Conservation (phyloP, 495 filamentous ascomycete species). For the Arthonia radiata region DNA sequence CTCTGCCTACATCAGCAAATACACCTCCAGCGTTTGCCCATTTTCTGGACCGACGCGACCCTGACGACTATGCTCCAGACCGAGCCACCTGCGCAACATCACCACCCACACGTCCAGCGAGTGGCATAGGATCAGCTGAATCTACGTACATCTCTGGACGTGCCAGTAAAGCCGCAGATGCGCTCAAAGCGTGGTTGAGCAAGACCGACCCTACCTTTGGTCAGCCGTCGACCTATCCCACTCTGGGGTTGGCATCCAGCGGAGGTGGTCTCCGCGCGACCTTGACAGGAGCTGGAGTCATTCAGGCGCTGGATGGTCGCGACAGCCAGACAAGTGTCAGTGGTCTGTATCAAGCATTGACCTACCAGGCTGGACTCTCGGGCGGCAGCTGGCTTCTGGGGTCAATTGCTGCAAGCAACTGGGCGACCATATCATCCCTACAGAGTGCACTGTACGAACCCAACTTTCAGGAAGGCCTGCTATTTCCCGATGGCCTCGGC, state of each 20-base stretch:
- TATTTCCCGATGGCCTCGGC: conserved; percentile 8
- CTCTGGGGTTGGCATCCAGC: conserved; percentile 17
- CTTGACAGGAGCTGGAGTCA: conserved; percentile 20
- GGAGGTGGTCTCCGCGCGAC: conserved; percentile 22
- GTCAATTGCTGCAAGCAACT: conserved; percentile 19
- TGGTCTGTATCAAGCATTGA: conserved; percentile 21
- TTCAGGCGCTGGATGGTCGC: conserved; percentile 18
- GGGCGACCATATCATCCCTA: conserved; percentile 17
- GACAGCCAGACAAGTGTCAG: conserved; percentile 14
- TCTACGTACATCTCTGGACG: conserved; percentile 13
- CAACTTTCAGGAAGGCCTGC: conserved; percentile 13
- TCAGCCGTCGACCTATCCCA: conserved; percentile 8
- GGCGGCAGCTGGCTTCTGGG: conserved; percentile 22
- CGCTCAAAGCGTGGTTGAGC: conserved; percentile 13
- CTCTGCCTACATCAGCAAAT: too few species aligned
- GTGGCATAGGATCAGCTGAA: conserved; percentile 8
- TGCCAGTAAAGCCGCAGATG: conserved; percentile 11
- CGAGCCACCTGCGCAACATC: conserved; percentile 9
- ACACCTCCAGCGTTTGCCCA: too few species aligned
- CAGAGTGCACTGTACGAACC: conserved; percentile 15
- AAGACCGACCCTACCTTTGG: conserved; percentile 13
- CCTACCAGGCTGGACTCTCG: conserved; percentile 21
- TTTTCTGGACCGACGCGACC: too few species aligned
- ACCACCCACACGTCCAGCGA: conserved; percentile 11
- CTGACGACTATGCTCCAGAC: conserved; percentile 10